These are phyloP conservation scores for Hypsizygus ulmarius DNA, from an alignment of 1,284 basidiomycete genomes.

Conservation along the genomic window DNA sequence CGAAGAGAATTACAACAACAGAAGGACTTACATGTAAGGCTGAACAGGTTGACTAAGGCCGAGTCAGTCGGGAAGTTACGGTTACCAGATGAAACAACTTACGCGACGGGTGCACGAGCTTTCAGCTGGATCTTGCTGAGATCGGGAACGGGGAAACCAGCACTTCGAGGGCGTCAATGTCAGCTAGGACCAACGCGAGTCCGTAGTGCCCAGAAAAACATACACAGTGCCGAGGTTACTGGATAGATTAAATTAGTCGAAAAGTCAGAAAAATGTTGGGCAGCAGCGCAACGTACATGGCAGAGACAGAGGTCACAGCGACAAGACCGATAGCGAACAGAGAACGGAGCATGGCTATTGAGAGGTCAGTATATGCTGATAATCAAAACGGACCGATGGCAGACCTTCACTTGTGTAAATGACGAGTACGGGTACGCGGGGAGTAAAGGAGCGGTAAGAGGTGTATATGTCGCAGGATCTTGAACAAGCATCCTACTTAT, in stretches of 20 bases:
- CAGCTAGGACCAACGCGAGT: not conserved
- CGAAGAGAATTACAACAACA: not conserved
- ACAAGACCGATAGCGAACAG: conserved; percentile 8
- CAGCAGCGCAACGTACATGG: conserved; percentile 7
- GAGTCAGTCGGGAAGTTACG: not conserved
- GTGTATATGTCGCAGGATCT: too few species aligned
- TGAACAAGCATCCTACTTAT: too few species aligned
- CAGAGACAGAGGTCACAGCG: conserved; percentile 12
- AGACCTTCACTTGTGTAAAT: too few species aligned
- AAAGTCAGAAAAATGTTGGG: not conserved
- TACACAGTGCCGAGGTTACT: conserved; percentile 16
- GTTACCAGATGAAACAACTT: not conserved
- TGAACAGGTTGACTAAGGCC: not conserved
- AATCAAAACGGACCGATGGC: too few species aligned
- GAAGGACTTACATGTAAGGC: conserved; percentile 8
- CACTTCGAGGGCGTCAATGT: conserved; percentile 2
- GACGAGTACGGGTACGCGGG: too few species aligned
- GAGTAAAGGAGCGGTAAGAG: too few species aligned
- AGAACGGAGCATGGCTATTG: conserved; percentile 14
- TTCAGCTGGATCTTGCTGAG: conserved; percentile 9
- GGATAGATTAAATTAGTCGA: not conserved
- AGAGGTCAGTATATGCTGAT: too few species aligned
- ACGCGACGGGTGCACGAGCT: conserved; percentile 10
- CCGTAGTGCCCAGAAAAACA: not conserved
- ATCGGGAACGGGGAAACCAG: conserved; percentile 12